These are phyloP conservation scores for Somion occarium DNA, from an alignment of 1,284 basidiomycete genomes.

Conservation along the genomic window DNA sequence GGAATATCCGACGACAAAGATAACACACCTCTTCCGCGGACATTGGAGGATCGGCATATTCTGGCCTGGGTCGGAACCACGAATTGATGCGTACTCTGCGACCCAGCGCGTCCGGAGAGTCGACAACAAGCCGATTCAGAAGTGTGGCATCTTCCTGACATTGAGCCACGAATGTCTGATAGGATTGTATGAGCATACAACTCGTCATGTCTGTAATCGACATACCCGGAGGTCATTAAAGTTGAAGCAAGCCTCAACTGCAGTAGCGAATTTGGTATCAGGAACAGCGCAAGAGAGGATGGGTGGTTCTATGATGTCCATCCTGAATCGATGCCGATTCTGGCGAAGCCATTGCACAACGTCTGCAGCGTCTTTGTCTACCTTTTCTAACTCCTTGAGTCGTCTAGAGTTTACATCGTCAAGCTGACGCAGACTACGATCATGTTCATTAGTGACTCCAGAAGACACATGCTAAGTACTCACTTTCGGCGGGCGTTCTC, in stretches of 20 bases:
- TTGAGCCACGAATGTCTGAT: constrained; percentile 85
- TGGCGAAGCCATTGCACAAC: constrained; percentile 77
- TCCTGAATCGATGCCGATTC: constrained; percentile 67
- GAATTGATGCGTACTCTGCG: constrained; percentile 52
- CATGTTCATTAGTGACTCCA: background rate
- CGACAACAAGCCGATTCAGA: constrained; percentile 65
- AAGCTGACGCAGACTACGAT: constrained; percentile 41
- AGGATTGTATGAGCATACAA: background rate
- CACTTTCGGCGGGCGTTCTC: constrained; percentile 25
- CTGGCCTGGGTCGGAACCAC: constrained; percentile 54
- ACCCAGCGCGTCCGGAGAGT: constrained; percentile 48
- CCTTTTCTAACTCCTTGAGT: constrained; percentile 42
- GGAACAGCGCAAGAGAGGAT: constrained; percentile 71
- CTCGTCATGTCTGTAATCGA: too few relatives aligned
- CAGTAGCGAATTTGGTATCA: constrained; percentile 56
- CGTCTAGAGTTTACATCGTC: constrained; percentile 58
- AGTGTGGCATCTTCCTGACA: constrained; percentile 78
- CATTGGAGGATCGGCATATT: constrained; percentile 47
- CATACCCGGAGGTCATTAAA: constrained; percentile 58
- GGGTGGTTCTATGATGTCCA: constrained; percentile 84
- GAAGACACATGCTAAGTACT: background rate
- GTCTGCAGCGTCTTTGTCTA: constrained; percentile 57
- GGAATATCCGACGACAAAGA: background rate
- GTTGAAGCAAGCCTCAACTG: constrained; percentile 76
- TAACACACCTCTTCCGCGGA: constrained; percentile 47